Evolutionary conservation across 148 eudicot genomes (phyloP).

Genomic region (Amaranthus palmeri): DNA sequence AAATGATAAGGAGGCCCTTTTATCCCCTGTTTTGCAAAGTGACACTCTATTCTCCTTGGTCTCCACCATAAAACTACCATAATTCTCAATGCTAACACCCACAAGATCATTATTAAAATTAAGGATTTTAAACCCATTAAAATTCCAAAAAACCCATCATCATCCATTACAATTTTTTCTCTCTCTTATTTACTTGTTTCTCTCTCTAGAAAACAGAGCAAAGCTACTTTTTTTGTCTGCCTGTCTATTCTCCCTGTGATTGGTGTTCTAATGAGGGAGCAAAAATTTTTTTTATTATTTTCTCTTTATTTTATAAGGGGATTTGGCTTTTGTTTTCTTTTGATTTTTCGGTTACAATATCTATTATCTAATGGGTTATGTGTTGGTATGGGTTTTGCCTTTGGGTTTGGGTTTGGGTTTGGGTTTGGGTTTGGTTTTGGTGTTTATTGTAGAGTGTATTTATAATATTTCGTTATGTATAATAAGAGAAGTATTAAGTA

Average conservation of each 20-base stretch:
- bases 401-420: conserved; percentile 12
- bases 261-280: neutral
- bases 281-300: no score
- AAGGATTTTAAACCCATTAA: conserved; percentile 26
- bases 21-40: conserved; percentile 81
- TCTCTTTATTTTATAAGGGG: conserved; percentile 15
- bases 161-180: conserved; percentile 16
- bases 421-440: neutral
- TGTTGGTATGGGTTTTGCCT: neutral
- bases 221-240: conserved; percentile 4
- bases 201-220: conserved; percentile 14
- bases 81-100: conserved; percentile 36
- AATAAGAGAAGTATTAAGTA: no score
- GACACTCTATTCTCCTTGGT: conserved; percentile 64
- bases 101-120: conserved; percentile 22
- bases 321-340: conserved; percentile 11
- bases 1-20: conserved; percentile 82
- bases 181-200: conserved; percentile 5
- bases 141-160: conserved; percentile 12
- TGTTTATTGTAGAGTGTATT: conserved; percentile 14
- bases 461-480: no score
- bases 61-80: conserved; percentile 73
- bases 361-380: neutral
- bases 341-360: no score
- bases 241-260: no score